phyloP scores from a whole-genome alignment of 1,139 yeast genomes.

The Candida smagusa region DNA sequence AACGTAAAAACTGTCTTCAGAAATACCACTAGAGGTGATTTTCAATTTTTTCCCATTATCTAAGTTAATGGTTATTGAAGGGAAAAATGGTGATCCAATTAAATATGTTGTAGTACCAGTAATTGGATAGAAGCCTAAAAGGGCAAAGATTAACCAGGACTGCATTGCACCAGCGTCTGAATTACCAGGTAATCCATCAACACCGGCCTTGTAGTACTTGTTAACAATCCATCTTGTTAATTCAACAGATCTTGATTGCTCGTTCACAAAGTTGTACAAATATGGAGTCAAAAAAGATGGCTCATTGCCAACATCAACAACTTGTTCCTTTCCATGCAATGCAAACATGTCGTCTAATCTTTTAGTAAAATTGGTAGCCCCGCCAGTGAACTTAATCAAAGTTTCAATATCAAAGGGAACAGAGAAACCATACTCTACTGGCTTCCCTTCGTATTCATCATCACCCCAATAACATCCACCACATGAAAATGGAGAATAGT shows the following conservation, averaged over 20 bases:
- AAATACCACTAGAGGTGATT: conserved; percentile 25
- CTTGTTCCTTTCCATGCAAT: conserved; percentile 21
- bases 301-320: conserved; percentile 34
- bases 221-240: conserved; percentile 27
- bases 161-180: conserved; percentile 45
- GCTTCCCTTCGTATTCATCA: conserved; percentile 27
- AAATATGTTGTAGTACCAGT: conserved; percentile 37
- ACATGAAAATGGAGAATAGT: conserved; percentile 28
- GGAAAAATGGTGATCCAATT: conserved; percentile 31
- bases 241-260: conserved; percentile 28
- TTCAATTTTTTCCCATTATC: conserved; percentile 23
- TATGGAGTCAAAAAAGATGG: conserved; percentile 34
- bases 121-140: conserved; percentile 36
- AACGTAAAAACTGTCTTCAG: conserved; percentile 21
- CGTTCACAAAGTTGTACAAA: conserved; percentile 27
- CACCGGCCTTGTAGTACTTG: conserved; percentile 23
- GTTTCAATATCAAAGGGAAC: conserved; percentile 33
- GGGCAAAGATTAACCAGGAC: conserved; percentile 34
- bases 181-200: conserved; percentile 33
- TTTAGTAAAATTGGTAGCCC: conserved; percentile 21
- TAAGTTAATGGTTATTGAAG: conserved; percentile 20
- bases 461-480: conserved; percentile 32
- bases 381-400: conserved; percentile 25
- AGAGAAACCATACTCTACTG: conserved; percentile 33
- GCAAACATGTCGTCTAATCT: conserved; percentile 37